Percentiles rank a stretch among this genome's conserved stretches.
These are phyloP conservation scores for Lodderomyces margitis DNA, from an alignment of 1,139 yeast genomes.

Conservation along the genomic window DNA sequence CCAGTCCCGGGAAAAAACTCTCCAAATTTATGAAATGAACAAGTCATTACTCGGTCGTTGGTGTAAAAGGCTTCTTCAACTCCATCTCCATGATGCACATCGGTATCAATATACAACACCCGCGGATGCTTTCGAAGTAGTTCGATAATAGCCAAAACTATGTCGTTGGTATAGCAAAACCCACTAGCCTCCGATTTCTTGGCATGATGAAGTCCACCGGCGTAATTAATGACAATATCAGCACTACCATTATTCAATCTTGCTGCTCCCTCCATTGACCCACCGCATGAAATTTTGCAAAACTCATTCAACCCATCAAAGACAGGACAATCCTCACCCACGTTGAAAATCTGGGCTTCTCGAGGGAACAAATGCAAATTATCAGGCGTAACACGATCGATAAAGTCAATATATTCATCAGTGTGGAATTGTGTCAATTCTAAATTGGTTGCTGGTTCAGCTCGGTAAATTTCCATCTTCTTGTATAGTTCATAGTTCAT, in stretches of 20 bases:
- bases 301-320: constrained; percentile 93
- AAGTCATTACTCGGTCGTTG: constrained; percentile 93
- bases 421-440: constrained; percentile 99
- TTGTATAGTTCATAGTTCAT: constrained; percentile 97
- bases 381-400: constrained; percentile 92
- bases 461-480: constrained; percentile 95
- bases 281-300: constrained; percentile 88
- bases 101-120: constrained; percentile 91
- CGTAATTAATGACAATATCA: constrained; percentile 95
- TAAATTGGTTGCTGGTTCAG: constrained; percentile 96
- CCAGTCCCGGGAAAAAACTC: constrained; percentile 98
- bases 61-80: constrained; percentile 97
- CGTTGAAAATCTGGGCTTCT: constrained; percentile 92
- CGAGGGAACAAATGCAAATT: constrained; percentile 87
- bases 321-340: constrained; percentile 97
- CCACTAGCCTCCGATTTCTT: constrained; percentile 94
- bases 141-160: constrained; percentile 83
- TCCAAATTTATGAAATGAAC: constrained; percentile 96
- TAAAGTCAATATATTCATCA: constrained; percentile 92
- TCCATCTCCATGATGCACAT: constrained; percentile 97
- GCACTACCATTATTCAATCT: constrained; percentile 81
- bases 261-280: constrained; percentile 89
- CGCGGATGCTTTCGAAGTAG: constrained; percentile 84
- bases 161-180: constrained; percentile 93
- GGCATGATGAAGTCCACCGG: constrained; percentile 97